Base-by-base conservation (phyloP, 2,329 filamentous ascomycete genomes). In the Tolypocladium nubicola region DNA sequence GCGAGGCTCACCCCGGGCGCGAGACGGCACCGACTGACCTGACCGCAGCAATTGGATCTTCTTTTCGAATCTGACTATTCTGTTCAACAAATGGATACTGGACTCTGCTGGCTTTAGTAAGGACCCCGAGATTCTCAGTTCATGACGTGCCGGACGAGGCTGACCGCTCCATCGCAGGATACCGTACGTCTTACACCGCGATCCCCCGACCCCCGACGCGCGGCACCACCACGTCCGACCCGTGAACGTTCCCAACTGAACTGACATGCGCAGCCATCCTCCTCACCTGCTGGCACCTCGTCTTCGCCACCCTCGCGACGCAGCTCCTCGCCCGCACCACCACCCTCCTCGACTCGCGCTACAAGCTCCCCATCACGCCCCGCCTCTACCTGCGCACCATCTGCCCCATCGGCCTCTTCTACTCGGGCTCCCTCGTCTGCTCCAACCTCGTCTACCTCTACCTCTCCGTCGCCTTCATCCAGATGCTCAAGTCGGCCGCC, bases 71-170 rank as follows among this genome's bases (percentile, higher is more conserved):
- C 79, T 83, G 66, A 90, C 92, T 60, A 95, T 96, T 68, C 76
- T 96, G 60, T 95, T 95, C 80, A 96, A 96, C 79, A 96, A 96
- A 76, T 92, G 88, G 83, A 83, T 96, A 54, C 81, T 96, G 59
- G 84, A 89, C 68, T 85, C 83, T 61, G 81, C 81, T 66, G 81
- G 87, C 58, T 93, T 93, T 73, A 80, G 87, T 90, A 76, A 78
- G 86, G 11, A 39, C 30, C 30, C 30, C 30, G 30, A 33, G 30
- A 9, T 8, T 33, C 30, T 33, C 8, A 7, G 7, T 8, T 33
- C 30, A 2, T 33, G 30, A 33, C 8, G 8, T 9, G 30, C 30
- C 5, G 6, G 13, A 10, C 4, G 47, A 41, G n/a, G 45, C 50
- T 58, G 52, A 60, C 59, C 55, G 14, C 40, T 38, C 37, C 53